phyloP scores from a whole-genome alignment of 768 basidiomycete species.

The Porpolomopsis calyptriformis region DNA sequence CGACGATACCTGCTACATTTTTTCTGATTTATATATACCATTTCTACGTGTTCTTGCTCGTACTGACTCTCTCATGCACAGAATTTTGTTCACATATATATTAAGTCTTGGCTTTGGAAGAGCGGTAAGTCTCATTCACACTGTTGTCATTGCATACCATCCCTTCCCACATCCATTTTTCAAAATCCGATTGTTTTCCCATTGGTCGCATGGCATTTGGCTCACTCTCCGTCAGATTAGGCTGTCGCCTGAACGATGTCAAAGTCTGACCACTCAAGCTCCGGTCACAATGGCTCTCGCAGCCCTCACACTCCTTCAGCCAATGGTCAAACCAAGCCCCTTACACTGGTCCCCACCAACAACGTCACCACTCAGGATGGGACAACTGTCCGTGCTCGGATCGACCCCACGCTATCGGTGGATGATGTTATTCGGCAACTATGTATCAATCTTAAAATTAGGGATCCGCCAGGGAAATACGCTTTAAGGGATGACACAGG shows the following conservation, averaged over 20 bases:
- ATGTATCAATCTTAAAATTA: constrained; percentile 70
- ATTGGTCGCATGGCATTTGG: no score
- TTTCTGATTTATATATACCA: background rate
- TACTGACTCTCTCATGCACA: background rate
- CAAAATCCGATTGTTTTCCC: no score
- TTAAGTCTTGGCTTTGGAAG: no score
- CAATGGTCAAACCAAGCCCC: constrained; percentile 31
- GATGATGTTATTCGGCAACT: constrained; percentile 79
- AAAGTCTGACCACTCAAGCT: background rate
- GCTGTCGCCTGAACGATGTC: background rate
- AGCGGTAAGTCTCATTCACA: no score
- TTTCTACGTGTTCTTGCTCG: background rate
- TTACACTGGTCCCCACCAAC: constrained; percentile 67
- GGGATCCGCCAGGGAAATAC: constrained; percentile 60
- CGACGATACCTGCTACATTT: background rate
- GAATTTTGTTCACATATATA: no score
- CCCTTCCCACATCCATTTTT: no score
- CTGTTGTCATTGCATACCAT: no score
- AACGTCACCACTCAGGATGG: constrained; percentile 72
- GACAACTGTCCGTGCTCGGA: constrained; percentile 66
- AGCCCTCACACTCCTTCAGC: constrained; percentile 22
- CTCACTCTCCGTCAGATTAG: background rate
- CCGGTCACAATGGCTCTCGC: constrained; percentile 5
- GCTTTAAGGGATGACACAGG: constrained; percentile 76
- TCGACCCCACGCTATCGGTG: constrained; percentile 74